Evolutionary conservation across 345 rosid genomes (phyloP), one percentile per base, ranked within the genome.

Genomic region (Trapa bicornis): DNA sequence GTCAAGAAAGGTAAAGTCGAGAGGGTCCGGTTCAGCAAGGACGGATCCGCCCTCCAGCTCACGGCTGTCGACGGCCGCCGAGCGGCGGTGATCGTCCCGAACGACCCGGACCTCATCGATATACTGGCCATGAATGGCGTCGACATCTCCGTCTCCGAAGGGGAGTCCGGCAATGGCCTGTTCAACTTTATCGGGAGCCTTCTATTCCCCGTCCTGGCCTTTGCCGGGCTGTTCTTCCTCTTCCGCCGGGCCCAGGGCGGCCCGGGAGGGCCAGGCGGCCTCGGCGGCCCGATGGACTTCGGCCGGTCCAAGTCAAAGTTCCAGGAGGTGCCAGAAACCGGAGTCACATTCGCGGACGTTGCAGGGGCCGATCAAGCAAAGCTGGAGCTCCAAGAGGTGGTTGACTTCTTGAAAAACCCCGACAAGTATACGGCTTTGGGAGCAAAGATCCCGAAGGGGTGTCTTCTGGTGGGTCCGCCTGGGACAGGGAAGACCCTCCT

Each of bases 401-500:
- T 73, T 37, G 74, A 76, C 74, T 79, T 79, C 74, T 74, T 79
- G 64, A 79, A 79, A 68, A 79, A 76, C 62, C 82, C 82, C 10
- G 76, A 79, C 57, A 79, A 76, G 63, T 80, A 75, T 35, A 71
- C 74, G 7, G 81, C 73, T 14, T 35, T 80, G 67, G 81, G 81
- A 22, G 84, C 84, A 7, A 78, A 78, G 67, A 81, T 81, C 67
- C 84, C 81, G 0, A 75, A 81, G 70, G 81, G 84, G 9, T 80
- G 80, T 58, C 80, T 79, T 35, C 66, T 79, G 68, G 80, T 79
- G 0, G 82, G 82, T 15, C 82, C 81, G 45, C 81, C 84, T 33
- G 96, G 96, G 53, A 87, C 94, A 0, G 97, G 97, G 14, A 92
- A 92, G 71, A 92, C 98, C 0, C 84, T 89, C 9, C 64, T 89